A percentile compares a stretch with the other conserved stretches of the same genome.
Conservation (phyloP, 257 asterid species). For the Paraleonurus japonicus region DNA sequence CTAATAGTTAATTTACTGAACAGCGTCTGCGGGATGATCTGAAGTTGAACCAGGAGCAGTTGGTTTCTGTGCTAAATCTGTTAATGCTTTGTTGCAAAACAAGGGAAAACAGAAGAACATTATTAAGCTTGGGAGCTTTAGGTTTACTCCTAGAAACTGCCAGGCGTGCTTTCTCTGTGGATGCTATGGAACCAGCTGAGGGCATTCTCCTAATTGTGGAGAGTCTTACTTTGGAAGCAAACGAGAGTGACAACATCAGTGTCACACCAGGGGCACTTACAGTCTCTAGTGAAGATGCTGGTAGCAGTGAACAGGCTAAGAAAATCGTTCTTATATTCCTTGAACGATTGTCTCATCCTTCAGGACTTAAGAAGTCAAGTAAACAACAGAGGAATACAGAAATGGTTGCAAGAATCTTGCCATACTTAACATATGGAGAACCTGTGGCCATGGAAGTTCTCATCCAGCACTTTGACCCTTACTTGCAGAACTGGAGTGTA, state of each 20-base stretch:
- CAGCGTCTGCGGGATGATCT: constrained; percentile 94
- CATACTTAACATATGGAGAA: constrained; percentile 96
- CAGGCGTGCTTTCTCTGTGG: constrained; percentile 93
- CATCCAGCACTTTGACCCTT: constrained; percentile 92
- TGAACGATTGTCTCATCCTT: constrained; percentile 93
- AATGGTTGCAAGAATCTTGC: constrained; percentile 98
- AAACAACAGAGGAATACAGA: constrained; percentile 98
- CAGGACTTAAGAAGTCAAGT: constrained; percentile 82
- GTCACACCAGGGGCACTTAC: constrained; percentile 71
- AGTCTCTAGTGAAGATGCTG: constrained; percentile 82
- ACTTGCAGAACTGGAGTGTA: constrained; percentile 78
- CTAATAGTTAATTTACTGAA: constrained; percentile 33
- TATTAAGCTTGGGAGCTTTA: constrained; percentile 80
- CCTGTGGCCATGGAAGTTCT: constrained; percentile 99
- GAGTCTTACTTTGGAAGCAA: constrained; percentile 93
- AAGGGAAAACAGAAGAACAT: constrained; percentile 83
- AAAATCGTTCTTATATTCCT: constrained; percentile 94
- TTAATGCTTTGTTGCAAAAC: constrained; percentile 96
- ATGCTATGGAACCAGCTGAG: constrained; percentile 99
- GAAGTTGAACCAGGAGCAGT: constrained; percentile 86
- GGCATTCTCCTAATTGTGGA: constrained; percentile 94
- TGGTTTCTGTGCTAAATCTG: constrained; percentile 87
- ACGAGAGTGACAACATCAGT: constrained; percentile 82
- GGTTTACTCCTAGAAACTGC: constrained; percentile 96
- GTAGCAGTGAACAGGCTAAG: constrained; percentile 94